These are phyloP conservation scores for Tetrapisispora arboricola DNA, from an alignment of 805 yeast species.

Conservation along the genomic window DNA sequence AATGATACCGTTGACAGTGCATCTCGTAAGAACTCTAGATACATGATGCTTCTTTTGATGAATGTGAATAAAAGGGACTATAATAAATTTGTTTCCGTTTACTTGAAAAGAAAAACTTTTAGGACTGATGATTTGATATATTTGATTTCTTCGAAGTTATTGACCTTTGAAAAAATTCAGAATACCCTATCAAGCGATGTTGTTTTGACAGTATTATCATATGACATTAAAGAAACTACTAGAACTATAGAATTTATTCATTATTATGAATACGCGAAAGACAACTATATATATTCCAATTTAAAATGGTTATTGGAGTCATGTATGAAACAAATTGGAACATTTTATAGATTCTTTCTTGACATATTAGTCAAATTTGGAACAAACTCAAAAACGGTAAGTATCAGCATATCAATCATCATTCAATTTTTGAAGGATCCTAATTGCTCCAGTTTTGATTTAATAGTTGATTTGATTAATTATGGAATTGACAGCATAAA, in stretches of 20 bases:
- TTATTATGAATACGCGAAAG: constrained; percentile 15
- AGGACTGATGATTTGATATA: constrained; percentile 13
- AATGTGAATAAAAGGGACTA: constrained; percentile 18
- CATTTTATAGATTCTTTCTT: constrained; percentile 11
- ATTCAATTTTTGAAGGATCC: constrained; percentile 9
- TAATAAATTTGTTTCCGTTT: constrained; percentile 25
- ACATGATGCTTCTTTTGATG: constrained; percentile 17
- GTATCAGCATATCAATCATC: constrained; percentile 9
- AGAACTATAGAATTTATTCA: constrained; percentile 7
- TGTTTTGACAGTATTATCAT: constrained; percentile 9
- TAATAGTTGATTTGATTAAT: constrained; percentile 12
- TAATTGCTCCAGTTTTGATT: constrained; percentile 1
- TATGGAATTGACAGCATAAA: constrained; percentile 8
- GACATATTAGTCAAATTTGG: constrained; percentile 16
- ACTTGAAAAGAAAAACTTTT: constrained; percentile 23
- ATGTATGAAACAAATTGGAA: constrained; percentile 6
- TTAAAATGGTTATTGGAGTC: constrained; percentile 12
- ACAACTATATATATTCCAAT: constrained; percentile 16
- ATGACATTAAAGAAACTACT: not conserved
- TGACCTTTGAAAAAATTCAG: constrained; percentile 21
- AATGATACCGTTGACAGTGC: constrained; percentile 3
- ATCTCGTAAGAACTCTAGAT: constrained; percentile 10
- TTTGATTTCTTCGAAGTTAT: constrained; percentile 20
- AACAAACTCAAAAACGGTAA: constrained; percentile 9
- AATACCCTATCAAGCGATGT: constrained; percentile 15